A percentile compares a stretch with the other conserved stretches of the same genome.
These are phyloP conservation scores for Coniochaeta sp. DNA, from an alignment of 2,329 filamentous ascomycete genomes.

Conservation along the genomic window DNA sequence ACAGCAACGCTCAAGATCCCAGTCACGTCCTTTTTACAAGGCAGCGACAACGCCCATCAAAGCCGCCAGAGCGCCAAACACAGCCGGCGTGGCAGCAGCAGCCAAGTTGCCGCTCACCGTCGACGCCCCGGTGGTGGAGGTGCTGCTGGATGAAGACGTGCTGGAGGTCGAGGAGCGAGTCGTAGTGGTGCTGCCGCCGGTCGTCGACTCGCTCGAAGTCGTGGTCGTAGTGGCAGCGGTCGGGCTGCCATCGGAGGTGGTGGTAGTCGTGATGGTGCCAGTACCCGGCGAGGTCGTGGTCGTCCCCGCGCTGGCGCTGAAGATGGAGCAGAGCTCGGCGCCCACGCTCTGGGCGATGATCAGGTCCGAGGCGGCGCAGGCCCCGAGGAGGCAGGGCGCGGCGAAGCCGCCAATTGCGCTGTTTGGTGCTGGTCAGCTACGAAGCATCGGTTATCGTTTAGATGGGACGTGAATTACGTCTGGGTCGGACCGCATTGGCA, in stretches of 20 bases:
- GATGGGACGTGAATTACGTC: neutral
- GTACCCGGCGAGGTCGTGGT: neutral
- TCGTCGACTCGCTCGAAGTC: neutral
- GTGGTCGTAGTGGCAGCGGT: too few relatives aligned
- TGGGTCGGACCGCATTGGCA: conserved; percentile 2
- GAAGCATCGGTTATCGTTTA: neutral
- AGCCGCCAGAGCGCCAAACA: neutral
- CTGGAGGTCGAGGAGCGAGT: neutral
- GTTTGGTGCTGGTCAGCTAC: neutral
- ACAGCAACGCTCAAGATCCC: neutral
- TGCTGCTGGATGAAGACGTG: neutral
- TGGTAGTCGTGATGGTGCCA: neutral
- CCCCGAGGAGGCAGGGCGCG: neutral
- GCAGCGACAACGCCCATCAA: neutral
- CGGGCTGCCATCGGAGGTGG: neutral
- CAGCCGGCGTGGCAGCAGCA: neutral
- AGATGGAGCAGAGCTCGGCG: neutral
- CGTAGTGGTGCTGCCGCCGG: neutral
- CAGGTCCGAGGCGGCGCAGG: neutral
- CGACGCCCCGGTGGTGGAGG: neutral
- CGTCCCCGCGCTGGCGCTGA: neutral
- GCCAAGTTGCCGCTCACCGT: neutral
- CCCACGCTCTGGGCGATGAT: neutral
- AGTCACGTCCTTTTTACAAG: neutral
- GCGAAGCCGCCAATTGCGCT: neutral